Evolutionary conservation across 208 protist genomes (phyloP).

Genomic region (Crithidia expoeki): DNA sequence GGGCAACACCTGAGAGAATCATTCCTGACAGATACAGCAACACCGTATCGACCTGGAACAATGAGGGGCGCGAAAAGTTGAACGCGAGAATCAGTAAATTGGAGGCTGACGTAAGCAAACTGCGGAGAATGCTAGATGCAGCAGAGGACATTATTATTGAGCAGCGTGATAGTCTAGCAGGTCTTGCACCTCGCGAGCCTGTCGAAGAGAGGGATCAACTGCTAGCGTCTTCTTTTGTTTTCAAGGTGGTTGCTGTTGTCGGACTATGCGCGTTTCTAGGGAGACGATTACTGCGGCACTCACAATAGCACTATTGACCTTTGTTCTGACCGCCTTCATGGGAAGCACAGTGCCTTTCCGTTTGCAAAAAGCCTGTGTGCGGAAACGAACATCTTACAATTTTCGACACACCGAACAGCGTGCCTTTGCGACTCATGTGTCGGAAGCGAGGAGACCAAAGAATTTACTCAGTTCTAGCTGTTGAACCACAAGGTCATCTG

Average conservation of each 20-base stretch:
- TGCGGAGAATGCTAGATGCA: not conserved
- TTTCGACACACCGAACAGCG: too few species aligned
- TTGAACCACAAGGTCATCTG: too few species aligned
- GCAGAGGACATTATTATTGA: conserved; percentile 32
- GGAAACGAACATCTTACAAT: too few species aligned
- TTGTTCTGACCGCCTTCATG: too few species aligned
- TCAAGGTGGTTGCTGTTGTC: not conserved
- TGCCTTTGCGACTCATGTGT: too few species aligned
- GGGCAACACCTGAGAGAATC: not conserved
- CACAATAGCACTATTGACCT: too few species aligned
- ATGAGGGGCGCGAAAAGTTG: not conserved
- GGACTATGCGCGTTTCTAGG: not conserved
- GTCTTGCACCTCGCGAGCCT: not conserved
- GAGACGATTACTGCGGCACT: too few species aligned
- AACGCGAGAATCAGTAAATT: not conserved
- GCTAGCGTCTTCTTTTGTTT: not conserved
- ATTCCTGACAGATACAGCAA: not conserved
- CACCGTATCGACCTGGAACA: too few species aligned
- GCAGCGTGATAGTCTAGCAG: not conserved
- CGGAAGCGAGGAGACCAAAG: too few species aligned
- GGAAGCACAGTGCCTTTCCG: too few species aligned
- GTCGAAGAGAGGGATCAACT: not conserved
- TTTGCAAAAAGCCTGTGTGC: too few species aligned
- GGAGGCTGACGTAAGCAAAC: not conserved
- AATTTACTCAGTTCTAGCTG: too few species aligned